phyloP scores from a whole-genome alignment of 179 eudicot genomes.

The Silene coronaria region DNA sequence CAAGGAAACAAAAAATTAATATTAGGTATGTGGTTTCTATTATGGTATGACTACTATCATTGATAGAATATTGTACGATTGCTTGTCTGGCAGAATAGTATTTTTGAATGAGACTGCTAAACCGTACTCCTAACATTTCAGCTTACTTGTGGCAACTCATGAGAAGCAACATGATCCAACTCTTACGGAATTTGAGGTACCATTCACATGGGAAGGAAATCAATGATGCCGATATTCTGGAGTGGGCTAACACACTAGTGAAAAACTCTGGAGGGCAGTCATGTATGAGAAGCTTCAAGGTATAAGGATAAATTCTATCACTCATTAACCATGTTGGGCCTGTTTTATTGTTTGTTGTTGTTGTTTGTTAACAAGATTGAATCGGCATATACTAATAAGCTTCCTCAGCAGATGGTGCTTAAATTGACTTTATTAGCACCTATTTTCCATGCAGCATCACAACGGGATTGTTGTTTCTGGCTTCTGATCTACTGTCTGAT shows the following conservation, averaged over 20 bases:
- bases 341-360: too few species aligned
- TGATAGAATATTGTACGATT: not conserved
- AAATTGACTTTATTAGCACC: not conserved
- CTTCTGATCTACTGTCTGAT: slow-evolving; percentile 17
- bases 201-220: slow-evolving; percentile 91
- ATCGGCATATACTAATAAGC: too few species aligned
- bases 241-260: slow-evolving; percentile 79
- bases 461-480: not conserved
- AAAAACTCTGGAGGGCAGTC: slow-evolving; percentile 59
- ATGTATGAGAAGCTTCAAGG: slow-evolving; percentile 80
- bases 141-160: slow-evolving; percentile 94
- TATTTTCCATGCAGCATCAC: not conserved
- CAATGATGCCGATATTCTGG: slow-evolving; percentile 71
- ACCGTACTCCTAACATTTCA: slow-evolving; percentile 26
- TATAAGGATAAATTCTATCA: slow-evolving; percentile 22
- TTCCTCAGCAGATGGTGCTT: not conserved
- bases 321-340: too few species aligned
- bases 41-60: not conserved
- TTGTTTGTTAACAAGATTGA: too few species aligned
- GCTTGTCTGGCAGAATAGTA: not conserved
- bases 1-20: slow-evolving; percentile 89
- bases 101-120: slow-evolving; percentile 4
- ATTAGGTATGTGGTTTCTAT: slow-evolving; percentile 45
- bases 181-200: slow-evolving; percentile 69
- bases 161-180: slow-evolving; percentile 90